Evolutionary conservation across 345 rosid genomes (phyloP).

Genomic region (Eucalyptus sideroxylon): DNA sequence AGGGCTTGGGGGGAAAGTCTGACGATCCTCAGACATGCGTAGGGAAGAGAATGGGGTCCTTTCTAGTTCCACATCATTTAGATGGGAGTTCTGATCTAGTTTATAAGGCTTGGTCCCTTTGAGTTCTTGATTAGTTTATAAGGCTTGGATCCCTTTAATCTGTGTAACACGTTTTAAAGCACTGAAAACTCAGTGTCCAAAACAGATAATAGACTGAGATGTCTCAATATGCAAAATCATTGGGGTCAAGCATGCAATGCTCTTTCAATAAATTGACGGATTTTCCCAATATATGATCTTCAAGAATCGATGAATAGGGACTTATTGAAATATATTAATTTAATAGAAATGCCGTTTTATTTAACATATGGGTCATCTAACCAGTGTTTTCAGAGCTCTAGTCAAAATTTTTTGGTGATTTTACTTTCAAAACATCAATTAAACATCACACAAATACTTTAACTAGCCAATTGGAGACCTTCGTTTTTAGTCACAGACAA

Average conservation of each 20-base stretch:
- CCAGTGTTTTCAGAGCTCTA: not conserved
- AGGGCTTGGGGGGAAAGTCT: too few relatives aligned
- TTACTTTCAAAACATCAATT: not conserved
- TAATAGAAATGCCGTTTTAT: not conserved
- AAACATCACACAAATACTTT: not conserved
- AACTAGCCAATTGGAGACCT: not conserved
- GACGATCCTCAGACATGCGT: rapidly evolving
- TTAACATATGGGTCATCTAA: not conserved
- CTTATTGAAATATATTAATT: not conserved
- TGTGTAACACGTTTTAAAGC: too few relatives aligned
- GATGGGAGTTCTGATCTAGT: too few relatives aligned
- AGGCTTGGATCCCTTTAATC: too few relatives aligned
- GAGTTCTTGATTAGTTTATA: too few relatives aligned
- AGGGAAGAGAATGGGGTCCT: too few relatives aligned
- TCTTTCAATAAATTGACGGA: not conserved
- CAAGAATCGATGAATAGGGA: not conserved
- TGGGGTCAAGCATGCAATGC: not conserved
- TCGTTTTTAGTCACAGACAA: not conserved
- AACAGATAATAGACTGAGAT: too few relatives aligned
- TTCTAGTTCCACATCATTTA: too few relatives aligned
- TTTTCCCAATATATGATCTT: not conserved
- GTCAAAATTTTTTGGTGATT: not conserved
- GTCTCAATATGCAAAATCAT: not conserved
- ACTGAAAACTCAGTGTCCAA: too few relatives aligned
- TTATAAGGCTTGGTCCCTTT: too few relatives aligned